Evolutionary conservation across 164 flowering plant genomes (phyloP).

Genomic region (Piper longum): DNA sequence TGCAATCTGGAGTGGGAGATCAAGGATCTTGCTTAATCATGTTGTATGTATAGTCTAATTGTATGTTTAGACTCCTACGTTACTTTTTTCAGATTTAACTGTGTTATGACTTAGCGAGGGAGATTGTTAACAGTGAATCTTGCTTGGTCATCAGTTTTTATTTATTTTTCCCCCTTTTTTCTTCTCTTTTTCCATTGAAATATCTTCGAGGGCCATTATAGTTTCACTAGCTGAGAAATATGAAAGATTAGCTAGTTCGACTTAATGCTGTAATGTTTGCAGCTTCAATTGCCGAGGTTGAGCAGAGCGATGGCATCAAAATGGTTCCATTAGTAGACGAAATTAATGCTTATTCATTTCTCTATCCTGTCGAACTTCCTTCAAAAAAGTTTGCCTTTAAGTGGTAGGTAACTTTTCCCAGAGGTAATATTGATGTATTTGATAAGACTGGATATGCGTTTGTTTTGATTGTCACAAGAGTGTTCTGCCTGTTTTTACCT

Average conservation of each 20-base stretch:
- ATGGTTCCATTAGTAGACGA: constrained; percentile 60
- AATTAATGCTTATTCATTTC: constrained; percentile 76
- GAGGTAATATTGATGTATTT: neutral
- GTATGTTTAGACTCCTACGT: too few relatives aligned
- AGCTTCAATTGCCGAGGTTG: constrained; percentile 20
- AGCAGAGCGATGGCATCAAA: constrained; percentile 38
- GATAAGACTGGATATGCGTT: neutral
- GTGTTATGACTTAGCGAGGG: too few relatives aligned
- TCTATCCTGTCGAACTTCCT: constrained; percentile 54
- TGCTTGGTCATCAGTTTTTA: too few relatives aligned
- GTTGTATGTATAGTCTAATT: too few relatives aligned
- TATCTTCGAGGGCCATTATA: neutral
- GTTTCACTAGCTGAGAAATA: neutral
- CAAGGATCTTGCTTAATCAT: too few relatives aligned
- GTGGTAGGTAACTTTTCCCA: constrained; percentile 35
- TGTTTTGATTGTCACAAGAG: neutral
- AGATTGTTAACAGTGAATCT: too few relatives aligned
- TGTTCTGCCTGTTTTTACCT: neutral
- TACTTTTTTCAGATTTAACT: too few relatives aligned
- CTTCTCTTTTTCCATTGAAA: neutral
- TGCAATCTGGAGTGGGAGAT: too few relatives aligned
- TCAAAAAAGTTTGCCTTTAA: constrained; percentile 56
- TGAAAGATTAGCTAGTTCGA: neutral
- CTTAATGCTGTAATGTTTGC: neutral
- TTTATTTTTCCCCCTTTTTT: too few relatives aligned